Conservation (phyloP, 768 basidiomycete genomes). For the Daedaleopsis nitida region DNA sequence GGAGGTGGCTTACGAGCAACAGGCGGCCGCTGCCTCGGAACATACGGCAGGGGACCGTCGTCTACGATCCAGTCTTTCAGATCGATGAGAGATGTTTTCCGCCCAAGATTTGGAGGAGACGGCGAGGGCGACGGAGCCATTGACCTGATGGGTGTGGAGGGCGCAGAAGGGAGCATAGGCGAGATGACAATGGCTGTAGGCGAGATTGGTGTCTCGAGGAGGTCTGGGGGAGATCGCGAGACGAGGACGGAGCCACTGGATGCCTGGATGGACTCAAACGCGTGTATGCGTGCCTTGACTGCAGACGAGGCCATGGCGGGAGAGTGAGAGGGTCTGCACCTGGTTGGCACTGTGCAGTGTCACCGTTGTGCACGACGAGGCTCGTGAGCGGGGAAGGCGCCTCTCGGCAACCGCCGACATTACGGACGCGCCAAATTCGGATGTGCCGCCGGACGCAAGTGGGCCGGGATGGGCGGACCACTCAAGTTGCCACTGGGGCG, state of each 20-base stretch:
- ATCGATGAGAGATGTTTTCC: constrained; percentile 66
- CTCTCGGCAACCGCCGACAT: background rate
- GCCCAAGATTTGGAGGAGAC: constrained; percentile 26
- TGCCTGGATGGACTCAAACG: constrained; percentile 56
- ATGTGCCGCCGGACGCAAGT: background rate
- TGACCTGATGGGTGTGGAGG: constrained; percentile 14
- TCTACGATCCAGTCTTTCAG: constrained; percentile 75
- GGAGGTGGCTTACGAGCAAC: constrained; percentile 16
- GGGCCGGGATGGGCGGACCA: background rate
- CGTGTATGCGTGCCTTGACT: constrained; percentile 60
- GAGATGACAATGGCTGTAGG: constrained; percentile 44
- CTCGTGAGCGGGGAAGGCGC: background rate
- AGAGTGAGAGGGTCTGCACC: background rate
- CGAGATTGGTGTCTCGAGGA: constrained; percentile 54
- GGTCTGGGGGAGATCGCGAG: constrained; percentile 27
- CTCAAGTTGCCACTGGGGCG: background rate
- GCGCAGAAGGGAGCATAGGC: constrained; percentile 43
- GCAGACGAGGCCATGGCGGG: constrained; percentile 18
- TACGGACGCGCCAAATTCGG: background rate
- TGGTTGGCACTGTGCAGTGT: background rate
- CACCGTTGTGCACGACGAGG: background rate
- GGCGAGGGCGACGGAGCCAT: constrained; percentile 27
- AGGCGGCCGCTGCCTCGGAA: constrained; percentile 23
- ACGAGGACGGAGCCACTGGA: constrained; percentile 28
- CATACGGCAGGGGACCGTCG: constrained; percentile 45